Conservation (phyloP, 352 stramenopile species). For the Globisporangium okanoganense region DNA sequence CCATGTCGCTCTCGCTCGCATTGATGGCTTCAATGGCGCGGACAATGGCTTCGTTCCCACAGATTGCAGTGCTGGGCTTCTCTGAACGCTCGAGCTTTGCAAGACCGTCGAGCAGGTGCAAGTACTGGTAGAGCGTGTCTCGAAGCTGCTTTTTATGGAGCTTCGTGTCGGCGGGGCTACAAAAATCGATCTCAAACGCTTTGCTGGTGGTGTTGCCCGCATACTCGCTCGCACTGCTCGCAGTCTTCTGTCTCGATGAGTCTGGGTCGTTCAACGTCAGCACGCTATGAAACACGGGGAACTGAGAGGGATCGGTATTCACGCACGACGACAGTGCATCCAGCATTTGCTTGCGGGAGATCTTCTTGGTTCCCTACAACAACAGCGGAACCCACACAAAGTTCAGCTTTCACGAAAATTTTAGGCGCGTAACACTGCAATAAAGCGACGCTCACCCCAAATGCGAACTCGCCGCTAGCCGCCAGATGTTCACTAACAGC, state of each 20-base stretch:
- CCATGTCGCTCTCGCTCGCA: background rate
- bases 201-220: background rate
- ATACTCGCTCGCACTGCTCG: background rate
- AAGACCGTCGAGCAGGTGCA: conserved; percentile 50
- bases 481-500: background rate
- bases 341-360: background rate
- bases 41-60: conserved; percentile 60
- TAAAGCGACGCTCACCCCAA: background rate
- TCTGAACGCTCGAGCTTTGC: conserved; percentile 32
- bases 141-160: background rate
- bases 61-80: conserved; percentile 60
- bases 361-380: conserved; percentile 5
- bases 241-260: background rate
- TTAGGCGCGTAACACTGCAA: background rate
- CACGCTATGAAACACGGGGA: background rate
- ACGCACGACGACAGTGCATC: background rate
- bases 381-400: background rate
- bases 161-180: background rate
- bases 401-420: background rate
- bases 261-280: background rate
- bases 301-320: background rate
- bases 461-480: background rate
- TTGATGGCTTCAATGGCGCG: conserved; percentile 22
- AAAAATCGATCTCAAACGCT: conserved; percentile 7
- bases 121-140: conserved; percentile 28